Percentiles rank a stretch among this genome's conserved stretches.
These are phyloP conservation scores for Aureobasidium melanogenum DNA, from an alignment of 2,329 filamentous ascomycete species.

Conservation along the genomic window DNA sequence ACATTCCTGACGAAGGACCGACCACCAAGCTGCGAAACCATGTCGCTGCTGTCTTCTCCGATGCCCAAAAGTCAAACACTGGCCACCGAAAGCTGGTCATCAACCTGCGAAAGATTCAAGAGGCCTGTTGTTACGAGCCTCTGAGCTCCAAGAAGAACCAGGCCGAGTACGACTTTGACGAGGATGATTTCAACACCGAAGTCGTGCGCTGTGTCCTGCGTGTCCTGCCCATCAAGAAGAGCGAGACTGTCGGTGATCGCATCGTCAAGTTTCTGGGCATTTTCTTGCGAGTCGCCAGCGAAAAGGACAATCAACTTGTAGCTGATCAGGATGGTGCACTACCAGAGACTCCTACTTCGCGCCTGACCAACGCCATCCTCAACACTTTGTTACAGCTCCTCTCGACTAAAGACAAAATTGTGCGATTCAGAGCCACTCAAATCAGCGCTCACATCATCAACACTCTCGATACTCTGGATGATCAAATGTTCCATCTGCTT, in stretches of 20 bases:
- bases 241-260: conserved; percentile 78
- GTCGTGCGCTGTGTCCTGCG: conserved; percentile 74
- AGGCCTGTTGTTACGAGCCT: conserved; percentile 60
- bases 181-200: conserved; percentile 80
- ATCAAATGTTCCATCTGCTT: conserved; percentile 78
- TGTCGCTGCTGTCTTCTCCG: conserved; percentile 52
- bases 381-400: conserved; percentile 67
- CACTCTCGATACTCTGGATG: conserved; percentile 83
- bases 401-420: conserved; percentile 80
- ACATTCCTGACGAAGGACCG: conserved; percentile 62
- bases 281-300: conserved; percentile 63
- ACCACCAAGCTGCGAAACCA: conserved; percentile 63
- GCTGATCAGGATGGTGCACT: conserved; percentile 56
- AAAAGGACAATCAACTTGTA: conserved; percentile 60
- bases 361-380: conserved; percentile 67
- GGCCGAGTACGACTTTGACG: conserved; percentile 60
- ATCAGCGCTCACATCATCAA: conserved; percentile 87
- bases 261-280: conserved; percentile 78
- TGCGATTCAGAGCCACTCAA: conserved; percentile 83
- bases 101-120: conserved; percentile 81
- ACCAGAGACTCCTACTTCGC: conserved; percentile 74
- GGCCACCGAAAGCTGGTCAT: conserved; percentile 85
- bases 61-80: conserved; percentile 75
- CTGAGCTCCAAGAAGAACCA: conserved; percentile 42
- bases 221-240: conserved; percentile 82